Evolutionary conservation across 129 eudicot genomes (phyloP).

Genomic region (Erigeron canadensis): DNA sequence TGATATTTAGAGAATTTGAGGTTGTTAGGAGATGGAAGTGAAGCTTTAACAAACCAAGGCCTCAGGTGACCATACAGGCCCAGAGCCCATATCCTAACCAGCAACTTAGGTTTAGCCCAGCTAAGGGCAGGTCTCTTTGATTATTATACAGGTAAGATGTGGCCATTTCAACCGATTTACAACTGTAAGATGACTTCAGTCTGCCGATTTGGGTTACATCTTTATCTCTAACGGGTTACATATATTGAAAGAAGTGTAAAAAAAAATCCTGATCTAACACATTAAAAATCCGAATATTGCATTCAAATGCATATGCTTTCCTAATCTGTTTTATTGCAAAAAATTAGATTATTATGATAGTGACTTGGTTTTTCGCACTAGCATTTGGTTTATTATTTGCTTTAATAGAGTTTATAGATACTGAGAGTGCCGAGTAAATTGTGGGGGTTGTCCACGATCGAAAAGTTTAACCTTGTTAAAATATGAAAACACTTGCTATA

Average conservation of each 20-base stretch:
- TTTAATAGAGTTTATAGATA: too few relatives aligned
- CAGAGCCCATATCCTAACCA: neutral
- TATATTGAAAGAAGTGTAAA: neutral
- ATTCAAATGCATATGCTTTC: neutral
- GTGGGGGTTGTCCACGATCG: too few relatives aligned
- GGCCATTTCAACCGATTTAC: neutral
- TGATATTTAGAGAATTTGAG: neutral
- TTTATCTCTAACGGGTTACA: constrained; percentile 2
- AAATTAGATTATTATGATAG: neutral
- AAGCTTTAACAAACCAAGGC: neutral
- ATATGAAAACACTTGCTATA: too few relatives aligned
- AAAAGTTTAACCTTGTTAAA: too few relatives aligned
- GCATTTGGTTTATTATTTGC: too few relatives aligned
- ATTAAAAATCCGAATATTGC: neutral
- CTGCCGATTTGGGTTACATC: neutral
- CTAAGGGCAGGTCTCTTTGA: neutral
- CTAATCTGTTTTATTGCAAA: neutral
- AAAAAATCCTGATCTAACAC: neutral
- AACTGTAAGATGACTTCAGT: too few relatives aligned
- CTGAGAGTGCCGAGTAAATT: too few relatives aligned
- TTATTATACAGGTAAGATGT: neutral
- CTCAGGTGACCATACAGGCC: neutral
- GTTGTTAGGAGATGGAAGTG: neutral
- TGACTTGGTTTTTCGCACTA: neutral
- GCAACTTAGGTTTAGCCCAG: constrained; percentile 11